Conservation (phyloP, 495 filamentous ascomycete species). For the Tuber brumale region DNA sequence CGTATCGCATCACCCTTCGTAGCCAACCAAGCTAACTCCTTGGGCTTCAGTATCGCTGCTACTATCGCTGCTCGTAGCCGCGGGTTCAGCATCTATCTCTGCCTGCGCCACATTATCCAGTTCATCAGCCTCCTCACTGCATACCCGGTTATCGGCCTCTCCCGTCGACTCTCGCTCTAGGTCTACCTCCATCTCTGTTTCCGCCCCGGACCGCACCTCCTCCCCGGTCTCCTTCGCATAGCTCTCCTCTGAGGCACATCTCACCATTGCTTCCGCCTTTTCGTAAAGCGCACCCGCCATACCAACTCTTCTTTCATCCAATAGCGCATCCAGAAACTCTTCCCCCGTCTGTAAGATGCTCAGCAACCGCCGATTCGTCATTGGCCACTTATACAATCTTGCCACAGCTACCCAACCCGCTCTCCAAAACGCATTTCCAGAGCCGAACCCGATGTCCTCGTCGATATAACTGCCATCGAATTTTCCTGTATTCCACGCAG, state of each 20-base stretch:
- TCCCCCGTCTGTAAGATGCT: conserved; percentile 28
- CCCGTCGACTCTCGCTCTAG: not conserved
- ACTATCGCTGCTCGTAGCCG: not conserved
- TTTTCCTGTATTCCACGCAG: conserved; percentile 20
- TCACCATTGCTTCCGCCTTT: conserved; percentile 20
- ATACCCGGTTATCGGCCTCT: not conserved
- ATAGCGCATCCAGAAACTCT: conserved; percentile 21
- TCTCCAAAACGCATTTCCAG: conserved; percentile 29
- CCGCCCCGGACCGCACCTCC: not conserved
- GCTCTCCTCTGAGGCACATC: not conserved
- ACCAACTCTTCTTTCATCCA: conserved; percentile 15
- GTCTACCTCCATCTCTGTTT: not conserved
- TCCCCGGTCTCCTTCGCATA: not conserved
- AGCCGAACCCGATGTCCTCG: conserved; percentile 24
- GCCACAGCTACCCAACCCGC: conserved; percentile 26
- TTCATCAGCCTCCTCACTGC: not conserved
- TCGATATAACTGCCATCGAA: conserved; percentile 15
- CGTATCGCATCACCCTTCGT: not conserved
- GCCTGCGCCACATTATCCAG: not conserved
- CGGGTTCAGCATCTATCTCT: not conserved
- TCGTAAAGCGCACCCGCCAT: conserved; percentile 19
- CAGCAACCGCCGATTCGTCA: conserved; percentile 18
- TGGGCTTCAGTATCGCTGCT: not conserved
- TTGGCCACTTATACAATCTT: conserved; percentile 19
- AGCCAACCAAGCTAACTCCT: not conserved